Evolutionary conservation across 495 filamentous ascomycete genomes (phyloP).

Genomic region (Xylaria bambusicola): DNA sequence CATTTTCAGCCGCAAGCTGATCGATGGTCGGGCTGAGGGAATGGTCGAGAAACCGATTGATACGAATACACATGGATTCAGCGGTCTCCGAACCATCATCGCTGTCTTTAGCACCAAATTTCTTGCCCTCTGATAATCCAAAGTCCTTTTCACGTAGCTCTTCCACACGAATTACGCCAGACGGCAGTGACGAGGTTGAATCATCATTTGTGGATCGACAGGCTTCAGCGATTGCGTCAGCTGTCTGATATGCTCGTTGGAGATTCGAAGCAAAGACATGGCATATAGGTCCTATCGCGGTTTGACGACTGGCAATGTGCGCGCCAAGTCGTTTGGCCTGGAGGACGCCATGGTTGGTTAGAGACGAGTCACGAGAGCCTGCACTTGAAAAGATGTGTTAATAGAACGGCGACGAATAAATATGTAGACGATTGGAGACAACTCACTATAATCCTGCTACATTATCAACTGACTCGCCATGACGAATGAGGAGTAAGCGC

Average conservation of each 20-base stretch:
- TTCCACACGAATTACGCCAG: conserved; percentile 48
- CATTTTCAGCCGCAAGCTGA: conserved; percentile 24
- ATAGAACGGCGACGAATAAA: conserved; percentile 10
- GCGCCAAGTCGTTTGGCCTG: conserved; percentile 68
- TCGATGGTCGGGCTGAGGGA: conserved; percentile 61
- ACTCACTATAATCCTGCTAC: conserved; percentile 70
- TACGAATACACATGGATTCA: conserved; percentile 64
- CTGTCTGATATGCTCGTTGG: conserved; percentile 71
- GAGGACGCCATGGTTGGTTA: conserved; percentile 79
- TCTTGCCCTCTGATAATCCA: conserved; percentile 66
- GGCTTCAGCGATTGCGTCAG: conserved; percentile 60
- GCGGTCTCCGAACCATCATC: conserved; percentile 53
- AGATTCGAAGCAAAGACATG: conserved; percentile 81
- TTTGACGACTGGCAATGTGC: conserved; percentile 53
- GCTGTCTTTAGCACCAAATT: conserved; percentile 35
- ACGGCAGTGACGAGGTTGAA: conserved; percentile 3
- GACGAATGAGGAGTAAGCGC: conserved; percentile 77
- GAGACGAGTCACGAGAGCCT: conserved; percentile 72
- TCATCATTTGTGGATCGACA: conserved; percentile 33
- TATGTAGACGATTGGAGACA: background rate
- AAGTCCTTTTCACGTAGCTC: conserved; percentile 74
- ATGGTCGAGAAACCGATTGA: conserved; percentile 61
- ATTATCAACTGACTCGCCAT: conserved; percentile 89
- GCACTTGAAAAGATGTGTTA: conserved; percentile 57
- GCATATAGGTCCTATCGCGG: conserved; percentile 47